Percentiles rank a stretch among this genome's conserved stretches.
These are phyloP conservation scores for Iris pallida DNA, from an alignment of 116 monocot species.

Conservation along the genomic window DNA sequence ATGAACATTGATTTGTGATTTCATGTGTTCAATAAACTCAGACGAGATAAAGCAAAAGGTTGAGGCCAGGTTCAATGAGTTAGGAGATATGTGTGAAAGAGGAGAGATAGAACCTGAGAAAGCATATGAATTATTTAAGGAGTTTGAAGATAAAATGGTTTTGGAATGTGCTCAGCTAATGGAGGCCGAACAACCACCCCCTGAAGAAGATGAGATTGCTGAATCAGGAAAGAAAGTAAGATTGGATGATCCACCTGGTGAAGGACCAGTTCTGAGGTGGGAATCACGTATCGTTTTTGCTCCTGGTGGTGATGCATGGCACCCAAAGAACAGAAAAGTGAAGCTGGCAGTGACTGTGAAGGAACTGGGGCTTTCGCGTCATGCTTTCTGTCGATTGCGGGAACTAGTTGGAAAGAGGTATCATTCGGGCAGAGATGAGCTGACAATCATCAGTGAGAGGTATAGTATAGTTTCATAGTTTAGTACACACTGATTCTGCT, in stretches of 20 bases:
- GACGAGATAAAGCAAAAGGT: conserved; percentile 91
- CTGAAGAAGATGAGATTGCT: conserved; percentile 32
- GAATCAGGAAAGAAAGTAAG: conserved; percentile 35
- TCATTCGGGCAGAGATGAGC: conserved; percentile 87
- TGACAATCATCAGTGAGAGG: conserved; percentile 97
- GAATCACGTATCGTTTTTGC: conserved; percentile 83
- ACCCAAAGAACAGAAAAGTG: conserved; percentile 94
- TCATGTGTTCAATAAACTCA: conserved; percentile 14
- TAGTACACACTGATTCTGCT: not conserved
- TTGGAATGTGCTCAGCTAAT: conserved; percentile 60
- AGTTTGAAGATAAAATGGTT: conserved; percentile 86
- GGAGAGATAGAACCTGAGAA: conserved; percentile 81
- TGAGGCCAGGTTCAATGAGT: conserved; percentile 77
- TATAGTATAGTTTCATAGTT: conserved; percentile 26
- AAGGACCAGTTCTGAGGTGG: conserved; percentile 92
- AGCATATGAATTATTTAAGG: conserved; percentile 77
- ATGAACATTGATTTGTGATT: no score
- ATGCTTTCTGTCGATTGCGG: conserved; percentile 58
- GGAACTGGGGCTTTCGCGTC: conserved; percentile 74
- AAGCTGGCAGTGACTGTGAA: conserved; percentile 90
- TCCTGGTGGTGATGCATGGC: conserved; percentile 92
- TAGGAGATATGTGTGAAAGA: conserved; percentile 75
- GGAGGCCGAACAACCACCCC: conserved; percentile 41
- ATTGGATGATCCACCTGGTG: conserved; percentile 86
- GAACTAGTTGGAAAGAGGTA: conserved; percentile 95